Conservation (phyloP, 306 rosid genomes). For the Castanea mollissima region DNA sequence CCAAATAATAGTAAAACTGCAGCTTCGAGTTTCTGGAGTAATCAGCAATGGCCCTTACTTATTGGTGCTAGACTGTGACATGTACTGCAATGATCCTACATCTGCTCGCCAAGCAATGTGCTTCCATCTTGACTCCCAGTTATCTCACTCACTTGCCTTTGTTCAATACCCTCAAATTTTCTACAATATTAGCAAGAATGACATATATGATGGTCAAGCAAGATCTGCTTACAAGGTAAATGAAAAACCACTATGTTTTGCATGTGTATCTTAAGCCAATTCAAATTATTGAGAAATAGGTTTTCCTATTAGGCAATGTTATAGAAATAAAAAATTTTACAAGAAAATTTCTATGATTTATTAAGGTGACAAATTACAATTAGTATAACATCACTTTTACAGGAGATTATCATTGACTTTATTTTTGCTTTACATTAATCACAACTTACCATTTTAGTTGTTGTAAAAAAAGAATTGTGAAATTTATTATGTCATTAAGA, state of each 20-base stretch:
- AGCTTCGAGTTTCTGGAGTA: slow-evolving; percentile 61
- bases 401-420: too few species aligned
- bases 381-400: too few species aligned
- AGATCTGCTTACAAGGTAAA: slow-evolving; percentile 43
- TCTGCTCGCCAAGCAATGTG: slow-evolving; percentile 72
- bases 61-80: slow-evolving; percentile 62
- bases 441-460: too few species aligned
- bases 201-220: slow-evolving; percentile 44
- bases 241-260: too few species aligned
- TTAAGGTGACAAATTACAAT: too few species aligned
- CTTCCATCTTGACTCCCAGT: slow-evolving; percentile 56
- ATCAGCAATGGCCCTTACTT: slow-evolving; percentile 57
- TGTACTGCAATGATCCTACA: slow-evolving; percentile 64
- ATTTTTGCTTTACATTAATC: too few species aligned
- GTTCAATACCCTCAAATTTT: slow-evolving; percentile 60
- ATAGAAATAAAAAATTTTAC: too few species aligned
- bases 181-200: slow-evolving; percentile 48
- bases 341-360: too few species aligned
- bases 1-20: not conserved
- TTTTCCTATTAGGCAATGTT: too few species aligned
- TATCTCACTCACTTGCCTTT: slow-evolving; percentile 29
- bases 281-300: not conserved
- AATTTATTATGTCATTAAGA: too few species aligned
- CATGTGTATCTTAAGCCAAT: not conserved
- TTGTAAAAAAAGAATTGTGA: too few species aligned